These are phyloP conservation scores for Tetrapisispora pingtungensis DNA, from an alignment of 805 yeast species.

Conservation along the genomic window DNA sequence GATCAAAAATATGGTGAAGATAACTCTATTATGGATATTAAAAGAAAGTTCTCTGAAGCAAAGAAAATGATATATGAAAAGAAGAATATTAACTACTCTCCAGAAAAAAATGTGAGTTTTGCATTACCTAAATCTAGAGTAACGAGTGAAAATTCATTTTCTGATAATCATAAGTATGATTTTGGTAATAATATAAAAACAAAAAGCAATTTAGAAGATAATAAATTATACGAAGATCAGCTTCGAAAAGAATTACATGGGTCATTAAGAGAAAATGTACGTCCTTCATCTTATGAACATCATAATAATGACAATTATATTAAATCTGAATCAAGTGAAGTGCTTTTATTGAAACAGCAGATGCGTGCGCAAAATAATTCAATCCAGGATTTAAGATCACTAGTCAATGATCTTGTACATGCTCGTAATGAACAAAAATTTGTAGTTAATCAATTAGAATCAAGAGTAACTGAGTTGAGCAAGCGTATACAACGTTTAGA, in stretches of 20 bases:
- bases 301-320: neutral
- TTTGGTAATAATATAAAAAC: neutral
- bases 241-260: conserved; percentile 6
- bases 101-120: neutral
- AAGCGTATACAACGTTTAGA: conserved; percentile 8
- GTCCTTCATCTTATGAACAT: neutral
- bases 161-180: neutral
- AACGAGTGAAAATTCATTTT: neutral
- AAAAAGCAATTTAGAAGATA: no score
- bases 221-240: conserved; percentile 2
- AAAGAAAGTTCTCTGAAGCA: neutral
- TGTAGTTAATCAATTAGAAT: conserved; percentile 10
- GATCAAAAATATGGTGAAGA: conserved; percentile 23
- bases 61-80: neutral
- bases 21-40: conserved; percentile 4
- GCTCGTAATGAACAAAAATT: conserved; percentile 11
- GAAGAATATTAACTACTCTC: neutral
- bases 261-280: neutral
- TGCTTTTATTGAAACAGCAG: conserved; percentile 8
- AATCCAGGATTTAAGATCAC: conserved; percentile 16
- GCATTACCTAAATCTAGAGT: neutral
- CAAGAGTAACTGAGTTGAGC: conserved; percentile 11
- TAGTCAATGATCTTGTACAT: conserved; percentile 11
- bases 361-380: conserved; percentile 11
- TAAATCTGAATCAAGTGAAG: conserved; percentile 3